phyloP scores from a whole-genome alignment of 2,329 filamentous ascomycete species.

The Hypoxylon sp. region DNA sequence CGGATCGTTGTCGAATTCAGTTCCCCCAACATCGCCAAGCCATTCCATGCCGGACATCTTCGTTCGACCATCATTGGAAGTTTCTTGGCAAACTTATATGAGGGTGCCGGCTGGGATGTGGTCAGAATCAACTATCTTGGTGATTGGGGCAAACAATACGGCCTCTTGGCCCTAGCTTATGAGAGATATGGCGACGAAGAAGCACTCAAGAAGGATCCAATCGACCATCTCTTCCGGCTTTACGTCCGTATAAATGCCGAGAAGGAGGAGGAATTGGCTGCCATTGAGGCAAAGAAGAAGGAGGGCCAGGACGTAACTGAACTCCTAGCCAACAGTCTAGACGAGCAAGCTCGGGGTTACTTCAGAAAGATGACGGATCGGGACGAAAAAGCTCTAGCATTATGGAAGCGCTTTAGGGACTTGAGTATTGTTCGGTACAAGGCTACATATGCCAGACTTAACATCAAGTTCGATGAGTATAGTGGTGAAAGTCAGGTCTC shows the following conservation, averaged over 20 bases:
- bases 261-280: conserved; percentile 74
- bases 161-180: conserved; percentile 77
- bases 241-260: conserved; percentile 75
- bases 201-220: conserved; percentile 74
- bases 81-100: conserved; percentile 79
- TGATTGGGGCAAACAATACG: conserved; percentile 83
- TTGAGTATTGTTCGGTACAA: conserved; percentile 72
- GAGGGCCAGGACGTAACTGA: conserved; percentile 61
- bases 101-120: conserved; percentile 79
- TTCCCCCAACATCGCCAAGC: conserved; percentile 82
- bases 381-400: conserved; percentile 68
- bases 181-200: conserved; percentile 77
- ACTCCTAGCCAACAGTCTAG: conserved; percentile 61
- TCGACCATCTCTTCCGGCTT: conserved; percentile 80
- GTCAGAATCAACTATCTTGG: conserved; percentile 81
- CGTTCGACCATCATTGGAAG: conserved; percentile 83
- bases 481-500: conserved; percentile 82
- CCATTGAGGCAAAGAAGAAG: conserved; percentile 66
- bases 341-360: conserved; percentile 71
- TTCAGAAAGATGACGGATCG: conserved; percentile 75
- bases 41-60: conserved; percentile 82
- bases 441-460: conserved; percentile 71
- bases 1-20: conserved; percentile 79
- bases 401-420: conserved; percentile 72
- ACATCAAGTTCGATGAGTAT: conserved; percentile 74